Conservation (phyloP, 306 rosid genomes). For the Cucurbita moschata region DNA sequence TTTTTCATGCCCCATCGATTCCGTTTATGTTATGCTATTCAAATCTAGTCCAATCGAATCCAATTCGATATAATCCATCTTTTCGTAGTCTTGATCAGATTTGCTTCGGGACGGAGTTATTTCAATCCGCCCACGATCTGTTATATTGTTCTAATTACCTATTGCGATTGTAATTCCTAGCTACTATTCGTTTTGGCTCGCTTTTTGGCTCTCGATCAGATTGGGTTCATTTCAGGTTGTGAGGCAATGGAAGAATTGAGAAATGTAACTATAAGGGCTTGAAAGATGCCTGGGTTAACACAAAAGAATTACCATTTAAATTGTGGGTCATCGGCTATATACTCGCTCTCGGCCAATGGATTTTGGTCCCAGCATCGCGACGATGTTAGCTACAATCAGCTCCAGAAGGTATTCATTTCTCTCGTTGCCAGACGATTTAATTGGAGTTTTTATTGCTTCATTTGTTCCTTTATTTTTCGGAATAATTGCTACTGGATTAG, state of each 20-base stretch:
- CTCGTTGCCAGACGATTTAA: background rate
- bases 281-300: conserved; percentile 83
- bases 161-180: conserved; percentile 8
- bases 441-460: background rate
- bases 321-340: conserved; percentile 43
- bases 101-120: conserved; percentile 11
- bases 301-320: conserved; percentile 52
- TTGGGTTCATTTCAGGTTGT: conserved; percentile 18
- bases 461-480: background rate
- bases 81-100: conserved; percentile 14
- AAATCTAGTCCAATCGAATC: conserved; percentile 12
- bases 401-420: conserved; percentile 60
- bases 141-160: background rate
- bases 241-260: conserved; percentile 26
- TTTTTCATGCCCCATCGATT: conserved; percentile 16
- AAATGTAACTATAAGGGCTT: conserved; percentile 31
- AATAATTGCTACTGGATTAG: conserved; percentile 8
- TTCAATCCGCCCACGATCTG: conserved; percentile 38
- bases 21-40: conserved; percentile 3
- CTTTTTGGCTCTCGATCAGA: conserved; percentile 22
- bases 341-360: conserved; percentile 43
- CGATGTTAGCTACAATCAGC: conserved; percentile 66
- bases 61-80: background rate
- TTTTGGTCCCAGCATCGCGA: conserved; percentile 80
- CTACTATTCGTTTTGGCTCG: conserved; percentile 14